Evolutionary conservation across 441 rosid genomes (phyloP).

Genomic region (Erodium texanum): DNA sequence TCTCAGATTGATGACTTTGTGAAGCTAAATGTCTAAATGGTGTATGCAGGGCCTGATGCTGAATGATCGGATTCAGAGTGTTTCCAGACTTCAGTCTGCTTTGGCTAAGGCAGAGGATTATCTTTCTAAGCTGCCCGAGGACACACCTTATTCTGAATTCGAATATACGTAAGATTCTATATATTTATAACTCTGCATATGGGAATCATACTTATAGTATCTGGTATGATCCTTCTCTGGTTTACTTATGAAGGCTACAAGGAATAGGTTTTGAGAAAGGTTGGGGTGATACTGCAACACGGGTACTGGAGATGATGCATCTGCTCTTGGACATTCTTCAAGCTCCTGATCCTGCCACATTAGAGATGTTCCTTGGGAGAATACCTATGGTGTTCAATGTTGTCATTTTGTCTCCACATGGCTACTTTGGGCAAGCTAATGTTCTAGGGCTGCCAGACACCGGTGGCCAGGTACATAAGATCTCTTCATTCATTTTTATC

Average conservation of each 20-base stretch:
- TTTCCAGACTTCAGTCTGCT: conserved; percentile 52
- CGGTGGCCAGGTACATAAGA: conserved; percentile 80
- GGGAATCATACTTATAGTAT: neutral
- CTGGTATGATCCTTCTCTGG: conserved; percentile 8
- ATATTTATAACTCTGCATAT: neutral
- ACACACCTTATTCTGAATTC: conserved; percentile 59
- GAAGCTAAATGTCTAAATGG: conserved; percentile 15
- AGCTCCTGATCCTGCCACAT: conserved; percentile 86
- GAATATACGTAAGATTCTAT: conserved; percentile 44
- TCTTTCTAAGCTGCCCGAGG: conserved; percentile 62
- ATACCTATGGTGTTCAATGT: conserved; percentile 90
- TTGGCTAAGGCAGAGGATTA: conserved; percentile 79
- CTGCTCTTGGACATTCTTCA: conserved; percentile 88
- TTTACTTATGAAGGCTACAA: conserved; percentile 41
- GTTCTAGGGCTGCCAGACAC: conserved; percentile 98
- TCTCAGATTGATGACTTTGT: conserved; percentile 1
- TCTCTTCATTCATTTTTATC: neutral
- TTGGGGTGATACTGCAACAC: conserved; percentile 85
- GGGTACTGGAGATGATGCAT: conserved; percentile 67
- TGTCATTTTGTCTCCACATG: conserved; percentile 90
- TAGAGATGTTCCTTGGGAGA: conserved; percentile 91
- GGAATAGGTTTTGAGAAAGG: conserved; percentile 97
- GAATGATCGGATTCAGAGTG: conserved; percentile 73
- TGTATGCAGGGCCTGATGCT: conserved; percentile 68
- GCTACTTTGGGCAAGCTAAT: conserved; percentile 97